Base-by-base conservation (phyloP, 2,329 filamentous ascomycete genomes). In the Bipolaris zeicola region DNA sequence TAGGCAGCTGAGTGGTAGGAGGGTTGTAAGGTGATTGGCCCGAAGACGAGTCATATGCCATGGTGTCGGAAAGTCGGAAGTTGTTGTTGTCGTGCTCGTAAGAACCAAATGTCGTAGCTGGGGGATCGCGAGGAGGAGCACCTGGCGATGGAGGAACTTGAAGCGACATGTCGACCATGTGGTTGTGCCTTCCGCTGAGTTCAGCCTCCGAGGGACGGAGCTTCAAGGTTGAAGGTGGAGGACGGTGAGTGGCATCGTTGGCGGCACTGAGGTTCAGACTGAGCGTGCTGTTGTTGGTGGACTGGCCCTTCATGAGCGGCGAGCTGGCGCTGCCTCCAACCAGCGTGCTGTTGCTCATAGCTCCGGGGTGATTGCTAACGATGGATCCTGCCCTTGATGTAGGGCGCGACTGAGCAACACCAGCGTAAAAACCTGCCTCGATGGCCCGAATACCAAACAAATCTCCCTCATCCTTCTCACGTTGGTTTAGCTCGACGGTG, bases 381-480 rank as follows among this genome's bases (percentile, higher is more conserved):
- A 68, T 51, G 6, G 74, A 76, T 59, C 67, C 68, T 14, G 73
- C 68, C 65, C 71, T 68, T 57, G 75, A 76, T 10, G 66, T 69
- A 20, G 75, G 75, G 41, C 73, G 72, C 22, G 76, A 78, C 50
- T 77, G 75, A 24, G 72, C 68, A 10, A 78, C 72, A 47, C 76
- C 75, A 44, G 73, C 76, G 47, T 68, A 77, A 63, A 75, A 78
- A n/a, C 75, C 76, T 36, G 75, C 74, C 62, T 78, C 76, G 33
- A 77, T 73, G 53, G 76, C 75, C n/a, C 76, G 73, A 41, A 77
- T 65, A 44, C 75, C 75, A 49, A 78, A 77, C 2, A 76, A 63
- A 48, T 78, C 75, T 14, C 75, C 75, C 52, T 77, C 72, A 57
- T 77, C 74, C 63, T 73, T 76, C 55, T 72, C 66, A 41, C 71